A percentile compares a stretch with the other conserved stretches of the same genome.
These are phyloP conservation scores for Pyrenophora teres DNA, from an alignment of 2,329 filamentous ascomycete genomes.

Conservation along the genomic window DNA sequence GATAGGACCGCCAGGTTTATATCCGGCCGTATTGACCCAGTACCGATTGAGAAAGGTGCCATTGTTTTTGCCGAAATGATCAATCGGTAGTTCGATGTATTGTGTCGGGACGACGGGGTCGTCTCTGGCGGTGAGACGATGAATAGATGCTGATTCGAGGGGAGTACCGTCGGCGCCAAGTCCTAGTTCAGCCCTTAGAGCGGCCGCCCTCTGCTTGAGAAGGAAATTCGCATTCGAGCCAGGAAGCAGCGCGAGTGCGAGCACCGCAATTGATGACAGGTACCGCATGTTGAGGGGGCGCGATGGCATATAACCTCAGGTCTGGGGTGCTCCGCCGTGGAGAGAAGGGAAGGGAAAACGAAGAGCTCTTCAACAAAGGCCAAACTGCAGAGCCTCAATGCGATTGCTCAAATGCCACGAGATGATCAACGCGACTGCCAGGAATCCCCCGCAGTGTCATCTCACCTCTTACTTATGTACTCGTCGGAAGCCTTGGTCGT, in stretches of 20 bases:
- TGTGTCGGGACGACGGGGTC: constrained; percentile 29
- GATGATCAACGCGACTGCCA: neutral
- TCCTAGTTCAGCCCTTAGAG: constrained; percentile 40
- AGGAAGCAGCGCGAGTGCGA: constrained; percentile 34
- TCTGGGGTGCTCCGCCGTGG: no score
- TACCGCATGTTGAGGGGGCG: constrained; percentile 30
- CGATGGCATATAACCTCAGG: neutral
- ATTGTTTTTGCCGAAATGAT: constrained; percentile 42
- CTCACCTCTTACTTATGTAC: neutral
- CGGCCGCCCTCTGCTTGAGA: constrained; percentile 28
- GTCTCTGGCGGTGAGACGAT: constrained; percentile 11
- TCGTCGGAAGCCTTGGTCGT: neutral
- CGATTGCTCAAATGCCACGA: neutral
- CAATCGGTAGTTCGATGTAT: constrained; percentile 44
- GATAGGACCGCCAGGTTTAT: constrained; percentile 45
- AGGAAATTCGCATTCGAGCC: constrained; percentile 26
- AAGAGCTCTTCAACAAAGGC: neutral
- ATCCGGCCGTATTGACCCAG: constrained; percentile 42
- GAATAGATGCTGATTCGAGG: constrained; percentile 21
- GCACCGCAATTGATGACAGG: constrained; percentile 24
- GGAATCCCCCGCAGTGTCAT: neutral
- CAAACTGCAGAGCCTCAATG: neutral
- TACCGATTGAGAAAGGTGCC: constrained; percentile 46
- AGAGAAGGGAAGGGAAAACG: no score
- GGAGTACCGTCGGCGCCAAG: constrained; percentile 36